A percentile compares a stretch with the other conserved stretches of the same genome.
These are phyloP conservation scores for Cadophora gregata DNA, from an alignment of 2,329 filamentous ascomycete genomes.

Conservation along the genomic window DNA sequence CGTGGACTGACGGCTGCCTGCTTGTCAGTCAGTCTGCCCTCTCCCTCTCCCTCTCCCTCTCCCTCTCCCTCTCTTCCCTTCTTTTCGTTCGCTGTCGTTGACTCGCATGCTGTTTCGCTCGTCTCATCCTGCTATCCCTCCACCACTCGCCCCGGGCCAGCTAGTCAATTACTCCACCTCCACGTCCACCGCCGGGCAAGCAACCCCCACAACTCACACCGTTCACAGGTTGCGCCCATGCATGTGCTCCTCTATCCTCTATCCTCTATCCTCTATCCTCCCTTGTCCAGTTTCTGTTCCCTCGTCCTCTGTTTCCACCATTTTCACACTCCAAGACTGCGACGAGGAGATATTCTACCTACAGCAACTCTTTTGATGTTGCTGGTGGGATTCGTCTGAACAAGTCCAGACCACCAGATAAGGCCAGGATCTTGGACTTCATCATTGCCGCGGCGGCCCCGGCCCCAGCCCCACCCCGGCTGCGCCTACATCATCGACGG, in stretches of 20 bases:
- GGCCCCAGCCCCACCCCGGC: neutral
- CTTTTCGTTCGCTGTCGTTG: neutral
- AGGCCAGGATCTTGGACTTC: neutral
- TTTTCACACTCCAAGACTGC: neutral
- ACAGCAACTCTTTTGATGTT: neutral
- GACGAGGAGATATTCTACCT: neutral
- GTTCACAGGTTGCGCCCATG: neutral
- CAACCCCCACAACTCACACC: slow-evolving; percentile 8
- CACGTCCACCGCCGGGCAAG: neutral
- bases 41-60: neutral
- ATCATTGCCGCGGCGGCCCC: neutral
- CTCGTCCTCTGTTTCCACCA: neutral
- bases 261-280: neutral
- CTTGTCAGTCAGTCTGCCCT: neutral
- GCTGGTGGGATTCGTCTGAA: neutral
- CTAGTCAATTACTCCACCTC: too few species aligned
- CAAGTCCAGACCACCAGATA: too few species aligned
- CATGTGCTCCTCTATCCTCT: neutral
- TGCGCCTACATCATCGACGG: slow-evolving; percentile 13
- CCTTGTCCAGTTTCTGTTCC: neutral
- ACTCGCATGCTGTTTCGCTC: neutral
- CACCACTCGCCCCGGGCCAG: neutral
- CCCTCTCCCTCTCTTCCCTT: neutral
- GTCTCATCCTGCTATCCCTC: neutral
- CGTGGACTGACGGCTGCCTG: slow-evolving; percentile 2